Conservation (phyloP, 305 asterid genomes). For the Solanum hybrid region DNA sequence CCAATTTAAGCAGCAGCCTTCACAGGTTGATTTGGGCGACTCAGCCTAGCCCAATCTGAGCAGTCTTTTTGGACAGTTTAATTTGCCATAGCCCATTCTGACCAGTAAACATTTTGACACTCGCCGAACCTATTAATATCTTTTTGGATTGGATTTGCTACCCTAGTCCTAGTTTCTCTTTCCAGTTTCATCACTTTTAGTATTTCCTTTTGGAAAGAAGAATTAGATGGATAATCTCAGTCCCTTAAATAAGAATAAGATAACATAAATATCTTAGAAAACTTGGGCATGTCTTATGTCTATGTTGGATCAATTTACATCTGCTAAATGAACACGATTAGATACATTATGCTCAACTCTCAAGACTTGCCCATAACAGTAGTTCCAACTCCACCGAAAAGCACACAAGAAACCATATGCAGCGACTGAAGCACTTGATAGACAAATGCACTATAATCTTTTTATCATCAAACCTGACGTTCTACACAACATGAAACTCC, state of each 20-base stretch:
- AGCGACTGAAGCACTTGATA: not conserved
- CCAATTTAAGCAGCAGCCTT: not conserved
- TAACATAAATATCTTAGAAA: not conserved
- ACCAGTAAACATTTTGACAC: not conserved
- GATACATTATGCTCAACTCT: not conserved
- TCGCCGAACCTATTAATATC: not conserved
- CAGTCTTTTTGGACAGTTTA: not conserved
- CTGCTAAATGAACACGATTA: not conserved
- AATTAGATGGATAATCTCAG: not conserved
- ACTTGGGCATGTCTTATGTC: not conserved
- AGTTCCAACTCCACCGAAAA: not conserved
- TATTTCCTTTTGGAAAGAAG: not conserved
- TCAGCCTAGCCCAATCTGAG: not conserved
- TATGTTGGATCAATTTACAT: not conserved
- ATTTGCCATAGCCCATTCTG: not conserved
- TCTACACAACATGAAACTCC: not conserved
- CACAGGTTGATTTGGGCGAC: not conserved
- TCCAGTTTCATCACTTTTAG: not conserved
- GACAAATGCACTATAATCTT: not conserved
- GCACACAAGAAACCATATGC: not conserved
- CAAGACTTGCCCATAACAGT: not conserved
- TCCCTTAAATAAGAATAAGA: not conserved
- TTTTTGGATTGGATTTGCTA: not conserved
- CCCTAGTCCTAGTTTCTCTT: not conserved
- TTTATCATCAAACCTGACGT: not conserved